These are phyloP conservation scores for Psilocybe tampanensis DNA, from an alignment of 768 basidiomycete genomes.

Conservation along the genomic window DNA sequence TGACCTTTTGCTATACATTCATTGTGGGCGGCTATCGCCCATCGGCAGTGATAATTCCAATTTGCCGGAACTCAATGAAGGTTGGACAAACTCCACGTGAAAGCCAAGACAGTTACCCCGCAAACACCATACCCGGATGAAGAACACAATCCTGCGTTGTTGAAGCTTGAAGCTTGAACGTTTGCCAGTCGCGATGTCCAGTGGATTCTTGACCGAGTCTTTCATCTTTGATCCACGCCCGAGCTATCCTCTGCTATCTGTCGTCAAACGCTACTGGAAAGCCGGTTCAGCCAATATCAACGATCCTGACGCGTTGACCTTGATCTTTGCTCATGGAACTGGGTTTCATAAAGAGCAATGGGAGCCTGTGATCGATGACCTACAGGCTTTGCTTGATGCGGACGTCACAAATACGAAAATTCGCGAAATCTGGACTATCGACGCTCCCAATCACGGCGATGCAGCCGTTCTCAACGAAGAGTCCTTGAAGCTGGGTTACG, in stretches of 20 bases:
- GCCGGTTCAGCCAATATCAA: conserved; percentile 30
- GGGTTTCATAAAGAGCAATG: conserved; percentile 63
- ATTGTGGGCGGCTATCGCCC: not conserved
- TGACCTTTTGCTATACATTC: not conserved
- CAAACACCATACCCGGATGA: no score
- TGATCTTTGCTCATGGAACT: conserved; percentile 55
- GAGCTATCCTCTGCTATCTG: conserved; percentile 46
- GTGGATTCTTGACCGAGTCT: conserved; percentile 21
- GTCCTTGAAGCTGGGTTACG: conserved; percentile 42
- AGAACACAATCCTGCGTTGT: no score
- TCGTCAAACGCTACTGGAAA: conserved; percentile 54
- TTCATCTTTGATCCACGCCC: conserved; percentile 59
- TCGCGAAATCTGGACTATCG: conserved; percentile 52
- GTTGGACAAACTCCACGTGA: not conserved
- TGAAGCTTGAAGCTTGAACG: not conserved
- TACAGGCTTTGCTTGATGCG: conserved; percentile 32
- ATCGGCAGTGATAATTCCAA: not conserved
- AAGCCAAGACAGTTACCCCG: no score
- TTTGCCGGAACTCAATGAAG: not conserved
- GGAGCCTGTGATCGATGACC: conserved; percentile 55
- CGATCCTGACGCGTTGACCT: conserved; percentile 44
- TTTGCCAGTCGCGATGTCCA: not conserved
- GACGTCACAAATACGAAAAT: conserved; percentile 30
- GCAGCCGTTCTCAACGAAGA: conserved; percentile 50
- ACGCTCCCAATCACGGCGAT: conserved; percentile 59